Evolutionary conservation across 148 eudicot species (phyloP).

Genomic region (Rhododendron ferrugineum): DNA sequence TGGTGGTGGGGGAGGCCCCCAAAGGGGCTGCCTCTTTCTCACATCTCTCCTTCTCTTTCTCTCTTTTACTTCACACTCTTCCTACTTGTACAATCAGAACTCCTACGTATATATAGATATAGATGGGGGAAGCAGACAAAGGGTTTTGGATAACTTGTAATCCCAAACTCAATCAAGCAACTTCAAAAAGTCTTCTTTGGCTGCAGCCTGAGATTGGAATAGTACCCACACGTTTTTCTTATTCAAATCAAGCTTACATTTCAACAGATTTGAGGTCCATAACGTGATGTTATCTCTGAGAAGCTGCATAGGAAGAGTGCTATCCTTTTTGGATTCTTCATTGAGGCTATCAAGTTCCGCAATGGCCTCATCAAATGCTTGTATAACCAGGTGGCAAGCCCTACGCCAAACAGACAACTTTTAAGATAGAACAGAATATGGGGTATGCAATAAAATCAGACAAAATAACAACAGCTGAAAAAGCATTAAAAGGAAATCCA

Average conservation of each 20-base stretch:
- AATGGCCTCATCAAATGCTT: slow-evolving; percentile 33
- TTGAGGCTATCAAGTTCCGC: slow-evolving; percentile 29
- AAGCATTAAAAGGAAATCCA: background rate
- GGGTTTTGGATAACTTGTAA: background rate
- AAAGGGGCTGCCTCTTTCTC: too few relatives aligned
- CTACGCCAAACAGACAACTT: slow-evolving; percentile 5
- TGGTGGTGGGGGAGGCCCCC: too few relatives aligned
- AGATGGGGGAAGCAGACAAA: too few relatives aligned
- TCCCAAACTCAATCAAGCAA: background rate
- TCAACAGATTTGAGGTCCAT: slow-evolving; percentile 17
- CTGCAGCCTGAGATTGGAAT: background rate
- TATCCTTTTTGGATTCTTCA: slow-evolving; percentile 33
- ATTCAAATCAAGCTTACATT: too few relatives aligned
- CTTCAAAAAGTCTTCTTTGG: background rate
- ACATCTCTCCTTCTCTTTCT: too few relatives aligned
- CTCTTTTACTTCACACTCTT: too few relatives aligned
- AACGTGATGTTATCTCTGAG: slow-evolving; percentile 21
- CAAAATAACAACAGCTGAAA: too few relatives aligned
- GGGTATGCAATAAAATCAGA: background rate
- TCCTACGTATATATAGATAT: too few relatives aligned
- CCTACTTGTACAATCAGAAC: too few relatives aligned
- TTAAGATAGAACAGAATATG: background rate
- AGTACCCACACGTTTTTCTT: too few relatives aligned
- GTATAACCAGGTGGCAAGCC: slow-evolving; percentile 28
- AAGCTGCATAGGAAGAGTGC: slow-evolving; percentile 31